These are phyloP conservation scores for Lyophyllum shimeji DNA, from an alignment of 768 basidiomycete genomes.

Conservation along the genomic window DNA sequence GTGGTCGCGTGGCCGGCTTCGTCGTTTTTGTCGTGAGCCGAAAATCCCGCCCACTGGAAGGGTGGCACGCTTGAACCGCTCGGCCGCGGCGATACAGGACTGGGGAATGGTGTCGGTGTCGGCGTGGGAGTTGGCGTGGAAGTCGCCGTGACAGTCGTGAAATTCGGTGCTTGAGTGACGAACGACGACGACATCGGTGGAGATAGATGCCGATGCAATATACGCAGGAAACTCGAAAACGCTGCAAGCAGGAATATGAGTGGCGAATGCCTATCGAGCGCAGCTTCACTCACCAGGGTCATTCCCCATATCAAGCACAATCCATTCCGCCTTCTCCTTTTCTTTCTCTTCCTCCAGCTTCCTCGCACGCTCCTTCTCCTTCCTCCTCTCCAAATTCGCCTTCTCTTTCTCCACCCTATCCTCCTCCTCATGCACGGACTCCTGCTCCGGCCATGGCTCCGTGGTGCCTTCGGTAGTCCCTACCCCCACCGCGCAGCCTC, in stretches of 20 bases:
- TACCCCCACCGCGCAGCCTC: slow-evolving; percentile 12
- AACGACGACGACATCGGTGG: slow-evolving; percentile 41
- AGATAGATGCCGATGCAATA: slow-evolving; percentile 46
- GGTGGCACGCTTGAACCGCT: background rate
- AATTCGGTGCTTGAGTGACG: slow-evolving; percentile 24
- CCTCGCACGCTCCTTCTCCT: slow-evolving; percentile 20
- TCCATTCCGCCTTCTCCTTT: slow-evolving; percentile 41
- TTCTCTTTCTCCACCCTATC: slow-evolving; percentile 14
- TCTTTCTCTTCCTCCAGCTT: slow-evolving; percentile 14
- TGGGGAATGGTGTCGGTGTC: slow-evolving; percentile 27
- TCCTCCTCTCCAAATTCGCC: slow-evolving; percentile 16
- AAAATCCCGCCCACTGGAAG: slow-evolving; percentile 8
- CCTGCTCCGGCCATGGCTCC: slow-evolving; percentile 2
- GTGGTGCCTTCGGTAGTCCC: background rate
- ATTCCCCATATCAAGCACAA: slow-evolving; percentile 48
- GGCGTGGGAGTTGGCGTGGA: slow-evolving; percentile 24
- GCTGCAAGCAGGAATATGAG: slow-evolving; percentile 28
- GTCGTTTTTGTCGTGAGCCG: slow-evolving; percentile 3
- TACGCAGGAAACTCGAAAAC: slow-evolving; percentile 48
- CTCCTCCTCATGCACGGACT: slow-evolving; percentile 10
- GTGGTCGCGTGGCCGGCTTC: too few species aligned
- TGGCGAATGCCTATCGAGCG: background rate
- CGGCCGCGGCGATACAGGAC: slow-evolving; percentile 15
- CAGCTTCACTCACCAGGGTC: slow-evolving; percentile 15
- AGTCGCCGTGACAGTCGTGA: slow-evolving; percentile 11